Evolutionary conservation across 1,139 yeast genomes (phyloP), one percentile per base, ranked within the genome.

Genomic region (Debaryomyces psychrophilus): DNA sequence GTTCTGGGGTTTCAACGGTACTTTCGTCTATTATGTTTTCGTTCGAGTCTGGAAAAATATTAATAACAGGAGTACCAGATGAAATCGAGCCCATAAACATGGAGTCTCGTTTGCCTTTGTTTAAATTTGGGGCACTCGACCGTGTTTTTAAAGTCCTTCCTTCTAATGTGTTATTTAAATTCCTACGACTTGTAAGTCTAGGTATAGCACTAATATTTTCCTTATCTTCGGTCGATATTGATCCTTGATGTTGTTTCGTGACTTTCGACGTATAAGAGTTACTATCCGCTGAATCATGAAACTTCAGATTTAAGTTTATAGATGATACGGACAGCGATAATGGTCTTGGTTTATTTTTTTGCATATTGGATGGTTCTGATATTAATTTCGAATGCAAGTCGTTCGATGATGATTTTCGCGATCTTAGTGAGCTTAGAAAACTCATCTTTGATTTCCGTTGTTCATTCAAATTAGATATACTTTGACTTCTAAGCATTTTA

Each of bases 401-500:
- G 20, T 50, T 50, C 36, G 53, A 47, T 8, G 58, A 50, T 3
- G 51, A 34, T 47, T 54, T 58, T 51, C 52, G 52, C 3, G 64
- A 51, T 38, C 60, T 57, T 40, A 65, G 58, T 4, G 65, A 51
- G 40, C 51, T 53, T 27, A 67, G 58, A 39, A 67, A 56, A 11
- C 62, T 56, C 3, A 51, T 28, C 33, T 55, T 55, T 12, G 59
- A 45, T 47, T 58, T 62, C 36, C 55, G 55, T 37, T 52, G 57
- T 15, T 64, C 71, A 41, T 53, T 51, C 14, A 67, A 51, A 47
- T 65, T 62, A 36, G 63, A 55, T 20, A 65, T 64, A 44, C 69
- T 66, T 43, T 65, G 71, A 45, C 70, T 64, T 44, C 69, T 62
- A 39, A 68, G 55, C 72, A 68, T 66, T 26, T 27, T 17, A n/a